These are phyloP conservation scores for Penicillium coprophilum DNA, from an alignment of 495 filamentous ascomycete species.

Conservation along the genomic window DNA sequence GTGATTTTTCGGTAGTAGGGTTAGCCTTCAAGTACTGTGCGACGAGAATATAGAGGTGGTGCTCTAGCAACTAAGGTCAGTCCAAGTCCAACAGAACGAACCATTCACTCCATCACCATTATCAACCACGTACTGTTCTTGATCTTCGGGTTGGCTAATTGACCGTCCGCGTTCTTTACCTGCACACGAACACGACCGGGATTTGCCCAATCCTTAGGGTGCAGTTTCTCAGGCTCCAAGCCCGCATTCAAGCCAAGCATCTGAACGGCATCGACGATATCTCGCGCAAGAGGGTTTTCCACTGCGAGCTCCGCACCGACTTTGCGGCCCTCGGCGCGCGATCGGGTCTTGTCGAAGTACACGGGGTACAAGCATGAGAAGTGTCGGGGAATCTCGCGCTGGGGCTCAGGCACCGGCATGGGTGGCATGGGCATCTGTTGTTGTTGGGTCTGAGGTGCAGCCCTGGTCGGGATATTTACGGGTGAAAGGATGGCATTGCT, in stretches of 20 bases:
- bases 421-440: slow-evolving; percentile 41
- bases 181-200: slow-evolving; percentile 82
- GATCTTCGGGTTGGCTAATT: slow-evolving; percentile 50
- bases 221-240: slow-evolving; percentile 86
- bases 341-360: slow-evolving; percentile 82
- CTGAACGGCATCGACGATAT: slow-evolving; percentile 82
- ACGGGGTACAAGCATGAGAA: slow-evolving; percentile 91
- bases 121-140: slow-evolving; percentile 67
- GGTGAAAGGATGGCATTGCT: slow-evolving; percentile 43
- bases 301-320: slow-evolving; percentile 72
- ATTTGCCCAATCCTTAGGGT: slow-evolving; percentile 97
- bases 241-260: slow-evolving; percentile 69
- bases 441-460: slow-evolving; percentile 10
- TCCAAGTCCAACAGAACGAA: not conserved
- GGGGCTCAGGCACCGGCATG: slow-evolving; percentile 29
- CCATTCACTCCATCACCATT: not conserved
- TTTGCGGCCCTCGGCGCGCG: slow-evolving; percentile 74
- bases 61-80: slow-evolving; percentile 51
- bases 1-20: slow-evolving; percentile 69
- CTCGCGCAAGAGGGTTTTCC: slow-evolving; percentile 80
- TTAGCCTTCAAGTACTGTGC: slow-evolving; percentile 70
- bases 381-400: slow-evolving; percentile 62
- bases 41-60: slow-evolving; percentile 80
- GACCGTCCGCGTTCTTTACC: slow-evolving; percentile 60
- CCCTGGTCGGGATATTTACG: slow-evolving; percentile 30